Conservation (phyloP, 345 rosid genomes). For the Carallia pectinifolia region DNA sequence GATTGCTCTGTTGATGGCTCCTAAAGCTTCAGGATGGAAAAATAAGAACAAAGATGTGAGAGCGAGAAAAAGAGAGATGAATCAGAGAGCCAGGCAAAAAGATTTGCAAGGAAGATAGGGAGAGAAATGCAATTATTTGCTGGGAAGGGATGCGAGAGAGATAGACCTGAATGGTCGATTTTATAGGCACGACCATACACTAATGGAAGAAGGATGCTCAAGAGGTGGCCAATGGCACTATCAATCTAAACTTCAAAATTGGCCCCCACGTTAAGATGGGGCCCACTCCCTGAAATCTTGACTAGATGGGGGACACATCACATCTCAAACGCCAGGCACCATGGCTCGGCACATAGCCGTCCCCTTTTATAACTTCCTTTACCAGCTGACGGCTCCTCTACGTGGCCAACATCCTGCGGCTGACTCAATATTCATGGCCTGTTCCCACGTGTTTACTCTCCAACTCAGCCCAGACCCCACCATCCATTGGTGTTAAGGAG, state of each 20-base stretch:
- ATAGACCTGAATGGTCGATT: background rate
- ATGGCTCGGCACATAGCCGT: background rate
- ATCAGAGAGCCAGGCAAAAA: background rate
- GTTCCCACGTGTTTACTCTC: conserved; percentile 13
- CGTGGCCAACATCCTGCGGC: conserved; percentile 28
- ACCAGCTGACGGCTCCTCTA: background rate
- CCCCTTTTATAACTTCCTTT: background rate
- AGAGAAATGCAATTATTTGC: background rate
- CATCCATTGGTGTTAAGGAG: background rate
- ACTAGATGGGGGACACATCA: background rate
- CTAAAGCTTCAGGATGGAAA: background rate
- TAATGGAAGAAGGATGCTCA: background rate
- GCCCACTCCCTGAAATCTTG: conserved; percentile 2
- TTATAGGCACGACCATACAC: conserved; percentile 15
- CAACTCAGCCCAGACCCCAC: background rate
- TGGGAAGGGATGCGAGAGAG: conserved; percentile 4
- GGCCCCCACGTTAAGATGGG: background rate
- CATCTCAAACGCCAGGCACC: background rate
- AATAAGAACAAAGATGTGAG: background rate
- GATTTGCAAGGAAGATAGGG: background rate
- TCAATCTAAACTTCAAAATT: background rate
- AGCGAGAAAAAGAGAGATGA: background rate
- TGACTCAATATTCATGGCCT: conserved; percentile 1
- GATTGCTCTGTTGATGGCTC: conserved; percentile 13
- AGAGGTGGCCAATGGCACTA: background rate